Evolutionary conservation across 169 alveolate species (phyloP).

Genomic region (Babesia gibsoni): DNA sequence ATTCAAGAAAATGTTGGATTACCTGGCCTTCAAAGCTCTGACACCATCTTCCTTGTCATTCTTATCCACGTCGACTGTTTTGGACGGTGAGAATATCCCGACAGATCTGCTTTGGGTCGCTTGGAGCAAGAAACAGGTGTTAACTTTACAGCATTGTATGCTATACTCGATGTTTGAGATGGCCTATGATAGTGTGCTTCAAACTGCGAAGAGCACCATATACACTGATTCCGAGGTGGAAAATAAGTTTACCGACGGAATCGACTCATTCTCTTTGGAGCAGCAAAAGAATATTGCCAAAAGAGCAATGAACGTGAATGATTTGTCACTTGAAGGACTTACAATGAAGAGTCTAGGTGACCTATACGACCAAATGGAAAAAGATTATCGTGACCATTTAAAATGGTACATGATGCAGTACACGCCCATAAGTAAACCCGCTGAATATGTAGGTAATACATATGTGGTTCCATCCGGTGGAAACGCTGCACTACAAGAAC

Average conservation of each 20-base stretch:
- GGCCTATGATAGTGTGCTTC: not conserved
- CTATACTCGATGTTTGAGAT: not conserved
- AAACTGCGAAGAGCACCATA: not conserved
- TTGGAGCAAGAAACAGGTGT: not conserved
- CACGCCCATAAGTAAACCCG: too few species aligned
- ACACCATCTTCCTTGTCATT: not conserved
- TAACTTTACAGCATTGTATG: slow-evolving; percentile 24
- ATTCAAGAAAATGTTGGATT: not conserved
- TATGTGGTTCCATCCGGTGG: too few species aligned
- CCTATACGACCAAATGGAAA: too few species aligned
- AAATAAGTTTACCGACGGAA: too few species aligned
- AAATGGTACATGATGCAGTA: too few species aligned
- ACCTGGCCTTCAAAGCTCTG: not conserved
- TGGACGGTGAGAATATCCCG: not conserved
- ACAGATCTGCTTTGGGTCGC: slow-evolving; percentile 22
- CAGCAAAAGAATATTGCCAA: not conserved
- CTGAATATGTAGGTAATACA: too few species aligned
- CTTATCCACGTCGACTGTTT: not conserved
- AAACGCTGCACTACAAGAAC: too few species aligned
- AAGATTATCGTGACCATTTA: too few species aligned
- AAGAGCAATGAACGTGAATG: not conserved
- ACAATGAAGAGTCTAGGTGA: too few species aligned
- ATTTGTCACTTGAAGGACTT: too few species aligned
- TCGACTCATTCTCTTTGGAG: not conserved
- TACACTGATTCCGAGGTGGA: not conserved